Conservation (phyloP, 1,284 basidiomycete species). For the Cryptococcus hybrid region DNA sequence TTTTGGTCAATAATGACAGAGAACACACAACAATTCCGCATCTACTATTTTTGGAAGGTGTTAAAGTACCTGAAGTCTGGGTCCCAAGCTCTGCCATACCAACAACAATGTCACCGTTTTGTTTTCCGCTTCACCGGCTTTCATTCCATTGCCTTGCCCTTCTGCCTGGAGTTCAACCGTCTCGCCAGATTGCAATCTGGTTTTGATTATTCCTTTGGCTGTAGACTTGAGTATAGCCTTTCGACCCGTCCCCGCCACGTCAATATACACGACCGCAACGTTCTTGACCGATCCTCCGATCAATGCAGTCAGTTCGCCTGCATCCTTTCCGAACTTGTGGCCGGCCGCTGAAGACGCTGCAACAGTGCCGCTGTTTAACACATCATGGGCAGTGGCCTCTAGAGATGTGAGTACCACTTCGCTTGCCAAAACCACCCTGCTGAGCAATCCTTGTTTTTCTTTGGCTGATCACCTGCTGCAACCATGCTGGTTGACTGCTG, state of each 20-base stretch:
- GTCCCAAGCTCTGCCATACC: constrained; percentile 12
- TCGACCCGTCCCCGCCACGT: constrained; percentile 67
- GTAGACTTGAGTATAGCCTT: constrained; percentile 61
- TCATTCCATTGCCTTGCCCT: constrained; percentile 58
- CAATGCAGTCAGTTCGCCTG: constrained; percentile 59
- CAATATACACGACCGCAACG: constrained; percentile 71
- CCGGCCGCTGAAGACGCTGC: constrained; percentile 61
- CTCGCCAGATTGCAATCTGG: constrained; percentile 38
- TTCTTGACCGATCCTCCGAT: constrained; percentile 64
- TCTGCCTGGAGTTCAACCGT: constrained; percentile 37
- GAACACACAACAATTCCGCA: no score
- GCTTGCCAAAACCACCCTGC: constrained; percentile 63
- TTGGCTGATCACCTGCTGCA: constrained; percentile 4
- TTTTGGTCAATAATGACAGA: no score
- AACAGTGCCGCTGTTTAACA: constrained; percentile 61
- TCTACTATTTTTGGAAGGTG: not conserved
- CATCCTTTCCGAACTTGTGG: constrained; percentile 63
- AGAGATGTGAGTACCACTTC: constrained; percentile 71
- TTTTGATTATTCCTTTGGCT: constrained; percentile 48
- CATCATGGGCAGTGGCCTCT: constrained; percentile 61
- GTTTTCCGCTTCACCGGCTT: constrained; percentile 55
- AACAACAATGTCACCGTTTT: constrained; percentile 13
- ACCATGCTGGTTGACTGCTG: not conserved
- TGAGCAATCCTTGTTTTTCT: constrained; percentile 46
- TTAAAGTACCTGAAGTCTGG: no score